Evolutionary conservation across 768 basidiomycete species (phyloP), one percentile per base, ranked within the genome.

Genomic region (Trametes cinnabarina): DNA sequence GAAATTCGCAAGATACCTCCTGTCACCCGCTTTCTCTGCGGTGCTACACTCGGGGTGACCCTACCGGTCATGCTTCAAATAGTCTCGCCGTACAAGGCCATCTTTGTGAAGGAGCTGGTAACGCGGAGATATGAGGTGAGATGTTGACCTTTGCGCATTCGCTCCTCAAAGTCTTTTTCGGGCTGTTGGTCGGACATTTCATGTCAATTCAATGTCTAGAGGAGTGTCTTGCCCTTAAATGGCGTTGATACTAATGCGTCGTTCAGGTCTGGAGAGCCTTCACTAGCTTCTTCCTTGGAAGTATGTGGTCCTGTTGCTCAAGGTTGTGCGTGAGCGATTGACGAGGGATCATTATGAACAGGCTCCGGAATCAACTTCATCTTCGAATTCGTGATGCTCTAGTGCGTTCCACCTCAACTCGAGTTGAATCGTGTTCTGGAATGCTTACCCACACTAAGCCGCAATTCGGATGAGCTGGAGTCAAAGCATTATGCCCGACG

Each of bases 1-100:
- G 88, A 92, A 74, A 71, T 93, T 51, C 82, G 78, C 65, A 92
- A 91, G 74, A 90, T 94, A 1, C 92, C 92, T 0, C 87, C 88
- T 32, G 86, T 94, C 35, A 93, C 92, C 5, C 83, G 92, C 30
- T 83, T 86, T 54, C 69, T 91, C 6, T 78, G 82, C 56, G 75
- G 73, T 20, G 87, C 89, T 1, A 81, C 84, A 2, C 66, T 90
- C 3, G 82, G 72, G 0, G 74, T 91, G 37, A 82, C 90, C 0
- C 20, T 86, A 1, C 80, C 89, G 0, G 74, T 80, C 25, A 68
- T 88, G 60, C 69, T 86, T 63, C 73, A 80, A 12, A 55, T 90
- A 3, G 65, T 91, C 22, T 72, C 79, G 7, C 68, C 73, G 2
- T 83, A 87, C 71, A 74, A 69, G 28, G 42, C 90, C 56, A 14